A percentile compares a stretch with the other conserved stretches of the same genome.
Conservation (phyloP, 1,284 basidiomycete genomes). For the Pseudozyma hubeiensis region DNA sequence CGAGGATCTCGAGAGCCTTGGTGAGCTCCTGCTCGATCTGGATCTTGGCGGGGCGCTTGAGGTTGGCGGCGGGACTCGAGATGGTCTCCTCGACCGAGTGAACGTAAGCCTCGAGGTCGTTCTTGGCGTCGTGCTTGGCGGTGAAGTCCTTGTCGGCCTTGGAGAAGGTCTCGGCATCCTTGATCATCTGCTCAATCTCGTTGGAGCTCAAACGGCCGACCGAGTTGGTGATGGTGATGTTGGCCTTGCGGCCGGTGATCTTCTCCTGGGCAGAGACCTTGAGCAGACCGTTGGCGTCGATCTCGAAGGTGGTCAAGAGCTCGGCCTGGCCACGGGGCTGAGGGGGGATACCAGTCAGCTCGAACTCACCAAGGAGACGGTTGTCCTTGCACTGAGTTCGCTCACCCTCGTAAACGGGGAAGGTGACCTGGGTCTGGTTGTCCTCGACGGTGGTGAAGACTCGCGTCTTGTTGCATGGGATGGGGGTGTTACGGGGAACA, state of each 20-base stretch:
- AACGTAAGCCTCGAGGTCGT: conserved; percentile 68
- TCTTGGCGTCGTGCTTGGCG: conserved; percentile 67
- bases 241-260: conserved; percentile 68
- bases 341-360: conserved; percentile 68
- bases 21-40: conserved; percentile 68
- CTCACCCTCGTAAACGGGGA: conserved; percentile 69
- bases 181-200: conserved; percentile 70
- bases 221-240: conserved; percentile 69
- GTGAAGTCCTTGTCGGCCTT: conserved; percentile 69
- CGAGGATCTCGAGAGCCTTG: conserved; percentile 69
- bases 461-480: conserved; percentile 68
- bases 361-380: conserved; percentile 69
- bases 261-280: conserved; percentile 68
- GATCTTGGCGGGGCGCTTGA: conserved; percentile 68
- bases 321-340: conserved; percentile 68
- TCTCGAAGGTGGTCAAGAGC: conserved; percentile 68
- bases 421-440: conserved; percentile 69
- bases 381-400: conserved; percentile 69
- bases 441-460: conserved; percentile 69
- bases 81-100: conserved; percentile 68
- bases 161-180: conserved; percentile 69
- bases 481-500: conserved; percentile 68
- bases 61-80: conserved; percentile 65
- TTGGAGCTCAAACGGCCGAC: conserved; percentile 66
- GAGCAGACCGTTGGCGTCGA: conserved; percentile 68